Percentiles rank a stretch among this genome's conserved stretches.
phyloP scores from a whole-genome alignment of 73 alveolate species.

The Paramecium pentaurelia region DNA sequence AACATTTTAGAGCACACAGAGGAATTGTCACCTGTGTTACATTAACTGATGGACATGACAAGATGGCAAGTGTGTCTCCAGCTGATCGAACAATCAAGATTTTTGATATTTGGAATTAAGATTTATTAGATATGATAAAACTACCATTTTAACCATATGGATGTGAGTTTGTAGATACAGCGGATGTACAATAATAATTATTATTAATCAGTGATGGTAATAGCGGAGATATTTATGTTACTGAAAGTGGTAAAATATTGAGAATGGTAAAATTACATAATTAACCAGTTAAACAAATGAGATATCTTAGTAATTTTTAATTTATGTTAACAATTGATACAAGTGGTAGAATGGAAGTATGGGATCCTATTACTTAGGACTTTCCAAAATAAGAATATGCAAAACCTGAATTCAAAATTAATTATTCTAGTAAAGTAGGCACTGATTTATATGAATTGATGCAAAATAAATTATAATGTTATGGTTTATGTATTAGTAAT shows the following conservation, averaged over 20 bases:
- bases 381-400: constrained; percentile 57
- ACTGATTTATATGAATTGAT: constrained; percentile 85
- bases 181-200: constrained; percentile 28
- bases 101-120: constrained; percentile 81
- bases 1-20: constrained; percentile 86
- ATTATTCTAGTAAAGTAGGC: constrained; percentile 63
- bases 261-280: constrained; percentile 72
- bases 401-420: constrained; percentile 58
- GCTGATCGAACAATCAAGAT: constrained; percentile 83
- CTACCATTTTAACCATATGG: constrained; percentile 71
- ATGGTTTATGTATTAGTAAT: constrained; percentile 49
- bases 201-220: constrained; percentile 30
- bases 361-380: constrained; percentile 77
- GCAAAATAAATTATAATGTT: constrained; percentile 55
- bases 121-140: constrained; percentile 79
- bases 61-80: constrained; percentile 77
- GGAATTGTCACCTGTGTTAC: constrained; percentile 79
- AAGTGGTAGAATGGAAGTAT: constrained; percentile 81
- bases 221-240: constrained; percentile 49
- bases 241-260: neutral
- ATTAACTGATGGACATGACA: constrained; percentile 69
- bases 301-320: constrained; percentile 61
- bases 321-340: constrained; percentile 79
- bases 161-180: constrained; percentile 76
- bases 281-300: constrained; percentile 71